phyloP scores from a whole-genome alignment of 306 rosid genomes.

The Castanea mollissima region DNA sequence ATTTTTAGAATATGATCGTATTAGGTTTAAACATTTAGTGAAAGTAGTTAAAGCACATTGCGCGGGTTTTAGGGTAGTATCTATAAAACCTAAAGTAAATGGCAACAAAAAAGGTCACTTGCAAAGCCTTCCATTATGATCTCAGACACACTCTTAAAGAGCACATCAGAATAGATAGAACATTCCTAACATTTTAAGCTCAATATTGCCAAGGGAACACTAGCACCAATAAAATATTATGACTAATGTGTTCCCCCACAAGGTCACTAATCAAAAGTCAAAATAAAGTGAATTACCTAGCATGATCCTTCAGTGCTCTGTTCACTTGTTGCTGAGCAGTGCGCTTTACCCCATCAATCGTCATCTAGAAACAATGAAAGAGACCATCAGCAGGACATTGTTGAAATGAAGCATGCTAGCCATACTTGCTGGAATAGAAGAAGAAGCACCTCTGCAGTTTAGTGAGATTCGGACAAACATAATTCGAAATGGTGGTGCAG shows the following conservation, averaged over 20 bases:
- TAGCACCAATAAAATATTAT: not conserved
- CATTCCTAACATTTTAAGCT: not conserved
- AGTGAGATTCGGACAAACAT: constrained; percentile 1
- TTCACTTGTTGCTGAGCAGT: constrained; percentile 95
- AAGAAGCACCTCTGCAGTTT: constrained; percentile 14
- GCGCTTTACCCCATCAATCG: constrained; percentile 89
- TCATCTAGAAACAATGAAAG: constrained; percentile 58
- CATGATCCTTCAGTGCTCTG: constrained; percentile 81
- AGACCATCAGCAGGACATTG: constrained; percentile 18
- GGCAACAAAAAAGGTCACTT: not conserved
- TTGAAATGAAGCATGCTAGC: constrained; percentile 5
- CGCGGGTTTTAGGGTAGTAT: too few species aligned
- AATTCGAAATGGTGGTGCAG: not conserved
- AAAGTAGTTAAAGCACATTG: too few species aligned
- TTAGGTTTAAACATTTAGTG: too few species aligned
- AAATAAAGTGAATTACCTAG: constrained; percentile 53
- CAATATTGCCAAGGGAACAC: not conserved
- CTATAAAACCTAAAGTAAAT: not conserved
- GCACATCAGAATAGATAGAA: not conserved
- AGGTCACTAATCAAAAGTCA: not conserved
- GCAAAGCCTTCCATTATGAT: not conserved
- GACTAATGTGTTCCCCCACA: not conserved
- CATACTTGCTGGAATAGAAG: constrained; percentile 10
- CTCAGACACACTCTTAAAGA: not conserved
- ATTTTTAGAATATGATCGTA: too few species aligned